Evolutionary conservation across 2,329 filamentous ascomycete species (phyloP), one percentile per base, ranked within the genome.

Genomic region (Scedosporium boydii): DNA sequence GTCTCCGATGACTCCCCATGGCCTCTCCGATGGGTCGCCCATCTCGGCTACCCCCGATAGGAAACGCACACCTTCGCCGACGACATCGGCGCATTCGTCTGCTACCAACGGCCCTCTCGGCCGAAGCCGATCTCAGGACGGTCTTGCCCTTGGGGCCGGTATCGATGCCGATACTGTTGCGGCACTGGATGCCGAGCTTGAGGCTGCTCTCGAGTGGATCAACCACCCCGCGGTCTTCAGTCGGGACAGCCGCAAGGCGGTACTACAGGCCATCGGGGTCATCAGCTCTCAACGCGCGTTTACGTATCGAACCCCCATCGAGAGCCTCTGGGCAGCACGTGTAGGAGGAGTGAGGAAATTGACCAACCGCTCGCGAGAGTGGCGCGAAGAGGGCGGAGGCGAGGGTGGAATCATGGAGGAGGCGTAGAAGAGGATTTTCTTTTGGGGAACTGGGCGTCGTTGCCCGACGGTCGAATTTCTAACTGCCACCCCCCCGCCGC

Each of bases 161-260:
- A 93, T 99, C 62, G 95, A 99, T 70, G 77, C 84, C 5, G 81
- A 81, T 42, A 95, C 90, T 0, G 93, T 98, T 69, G 81, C 86
- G 26, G 93, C 95, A 2, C 85, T 99, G 18, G 95, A 99, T 72
- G 85, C 90, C 1, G 95, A 99, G 74, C 83, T 99, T 41, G 91
- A 96, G 72, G 85, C 90, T 41, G 91, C 90, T 59, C 79, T 99
- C 16, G 95, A 99, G 75, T 99, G 95, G 95, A 98, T 99, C 74
- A 92, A 89, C 71, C 95, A 99, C 70, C 95, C 95, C 1, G 93
- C 93, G 1, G 91, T 98, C 2, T 99, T 99, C 72, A 88, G 90
- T 7, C 87, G 95, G 44, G 95, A 99, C 73, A 95, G 90, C 63
- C 87, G 95, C 69, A 99, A 99, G 78, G 91, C 93, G 4, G 93